These are phyloP conservation scores for Bauhinia variegata DNA, from an alignment of 306 rosid genomes.

Conservation along the genomic window DNA sequence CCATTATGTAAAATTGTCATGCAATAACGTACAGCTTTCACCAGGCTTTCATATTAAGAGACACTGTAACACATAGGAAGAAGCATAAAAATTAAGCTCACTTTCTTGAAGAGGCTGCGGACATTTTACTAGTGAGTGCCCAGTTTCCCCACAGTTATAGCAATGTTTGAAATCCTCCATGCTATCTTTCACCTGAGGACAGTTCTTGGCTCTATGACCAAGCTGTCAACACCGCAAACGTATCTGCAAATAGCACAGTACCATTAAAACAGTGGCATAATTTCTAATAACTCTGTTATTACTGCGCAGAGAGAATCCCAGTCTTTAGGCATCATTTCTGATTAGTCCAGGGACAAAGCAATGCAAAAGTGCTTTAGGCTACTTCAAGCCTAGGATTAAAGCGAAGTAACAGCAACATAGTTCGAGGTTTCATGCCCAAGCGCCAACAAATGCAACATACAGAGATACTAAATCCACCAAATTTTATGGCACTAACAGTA, in stretches of 20 bases:
- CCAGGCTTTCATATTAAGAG: not conserved
- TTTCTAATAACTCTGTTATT: not conserved
- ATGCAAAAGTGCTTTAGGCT: not conserved
- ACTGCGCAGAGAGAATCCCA: not conserved
- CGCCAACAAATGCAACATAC: too few species aligned
- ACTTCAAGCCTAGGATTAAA: not conserved
- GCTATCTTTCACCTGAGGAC: slow-evolving; percentile 60
- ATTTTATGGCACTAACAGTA: too few species aligned
- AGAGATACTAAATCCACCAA: too few species aligned
- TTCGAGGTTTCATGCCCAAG: not conserved
- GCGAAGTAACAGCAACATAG: not conserved
- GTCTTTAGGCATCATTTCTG: not conserved
- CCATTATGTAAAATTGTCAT: not conserved
- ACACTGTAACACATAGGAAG: not conserved
- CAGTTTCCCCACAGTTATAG: slow-evolving; percentile 84
- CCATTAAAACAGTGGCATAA: not conserved
- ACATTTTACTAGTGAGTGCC: slow-evolving; percentile 76
- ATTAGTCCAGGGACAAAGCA: not conserved
- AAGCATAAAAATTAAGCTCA: slow-evolving; percentile 24
- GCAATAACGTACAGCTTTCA: not conserved
- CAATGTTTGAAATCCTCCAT: slow-evolving; percentile 55
- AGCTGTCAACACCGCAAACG: slow-evolving; percentile 84
- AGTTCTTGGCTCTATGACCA: slow-evolving; percentile 85
- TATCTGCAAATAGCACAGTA: slow-evolving; percentile 52
- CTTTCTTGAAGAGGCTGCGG: slow-evolving; percentile 70